Base-by-base conservation (phyloP, 208 protist genomes). In the Zelonia costaricensis region DNA sequence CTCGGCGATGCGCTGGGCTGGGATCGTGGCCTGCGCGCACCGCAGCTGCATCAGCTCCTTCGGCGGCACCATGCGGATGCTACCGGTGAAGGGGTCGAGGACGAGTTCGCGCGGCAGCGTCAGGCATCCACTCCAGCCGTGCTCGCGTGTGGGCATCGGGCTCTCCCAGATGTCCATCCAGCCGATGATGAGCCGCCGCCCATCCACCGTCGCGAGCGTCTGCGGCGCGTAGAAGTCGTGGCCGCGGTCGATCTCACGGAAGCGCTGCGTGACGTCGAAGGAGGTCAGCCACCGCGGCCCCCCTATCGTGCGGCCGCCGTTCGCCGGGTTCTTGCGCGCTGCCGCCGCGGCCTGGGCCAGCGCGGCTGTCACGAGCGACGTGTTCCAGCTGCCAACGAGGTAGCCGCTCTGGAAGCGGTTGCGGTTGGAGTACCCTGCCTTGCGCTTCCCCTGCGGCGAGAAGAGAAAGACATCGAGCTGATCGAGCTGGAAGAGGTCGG, bases 371-470 rank as follows among this genome's bases (percentile, higher is more conserved):
- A 16, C 20, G n/a, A 20, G 12, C n/a, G 30, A 12, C 25, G 51
- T 43, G 45, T 44, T 62, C 49, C 60, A 66, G 2, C 13, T 15
- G 5, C 73, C 69, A 5, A 72, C 27, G n/a, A 67, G 22, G 44
- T 76, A 80, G 30, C 72, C 78, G 35, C 59, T 62, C 47, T 79
- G 78, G 30, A 84, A 84, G 28, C 73, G 64, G 42, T 84, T 84
- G 39, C 69, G 62, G 59, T 67, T 62, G 4, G 30, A 31, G 51
- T 80, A 71, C n/a, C 58, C 65, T 2, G 44, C 39, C 13, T 44
- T 7, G 10, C 51, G 43, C 61, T 71, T 54, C 0, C 78, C 78
- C 48, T 84, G 78, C 4, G 78, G 78, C 20, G 60, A 84, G 57
- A 64, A 76, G n/a, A 84, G 33, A 0, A 84, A 36, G 16, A 68